These are phyloP conservation scores for Diplocarpon mali DNA, from an alignment of 2,329 filamentous ascomycete genomes.

Conservation along the genomic window DNA sequence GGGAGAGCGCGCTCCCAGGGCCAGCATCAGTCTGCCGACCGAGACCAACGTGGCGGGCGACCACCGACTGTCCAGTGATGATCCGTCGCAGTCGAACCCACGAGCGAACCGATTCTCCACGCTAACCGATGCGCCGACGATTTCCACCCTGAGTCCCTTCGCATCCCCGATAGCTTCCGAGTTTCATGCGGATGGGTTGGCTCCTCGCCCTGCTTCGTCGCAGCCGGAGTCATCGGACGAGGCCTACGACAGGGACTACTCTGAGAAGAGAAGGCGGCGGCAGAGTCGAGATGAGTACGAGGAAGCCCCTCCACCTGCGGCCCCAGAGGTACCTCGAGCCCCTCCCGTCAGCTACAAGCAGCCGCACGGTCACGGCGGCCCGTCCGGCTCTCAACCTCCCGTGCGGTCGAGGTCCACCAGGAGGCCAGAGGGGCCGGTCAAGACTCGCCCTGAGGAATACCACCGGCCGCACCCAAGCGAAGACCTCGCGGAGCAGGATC, in stretches of 20 bases:
- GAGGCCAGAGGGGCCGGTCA: conserved; percentile 21
- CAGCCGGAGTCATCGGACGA: conserved; percentile 32
- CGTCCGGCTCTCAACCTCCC: conserved; percentile 26
- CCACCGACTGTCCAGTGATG: conserved; percentile 28
- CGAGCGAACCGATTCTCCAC: conserved; percentile 32
- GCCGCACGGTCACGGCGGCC: conserved; percentile 33
- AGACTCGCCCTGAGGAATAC: conserved; percentile 16
- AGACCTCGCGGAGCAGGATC: conserved; percentile 6
- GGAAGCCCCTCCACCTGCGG: conserved; percentile 33
- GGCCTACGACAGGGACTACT: conserved; percentile 30
- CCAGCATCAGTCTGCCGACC: conserved; percentile 16
- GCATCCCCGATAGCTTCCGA: conserved; percentile 42
- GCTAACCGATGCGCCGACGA: conserved; percentile 46
- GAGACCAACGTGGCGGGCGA: conserved; percentile 17
- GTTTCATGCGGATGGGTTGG: conserved; percentile 41
- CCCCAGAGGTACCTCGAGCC: conserved; percentile 49
- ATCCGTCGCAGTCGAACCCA: conserved; percentile 31
- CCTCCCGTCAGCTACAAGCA: conserved; percentile 44
- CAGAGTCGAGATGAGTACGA: conserved; percentile 33
- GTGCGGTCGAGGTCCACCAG: conserved; percentile 23
- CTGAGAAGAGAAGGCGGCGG: conserved; percentile 34
- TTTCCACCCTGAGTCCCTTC: conserved; percentile 47
- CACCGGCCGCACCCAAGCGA: conserved; percentile 12
- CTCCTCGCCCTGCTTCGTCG: conserved; percentile 48
- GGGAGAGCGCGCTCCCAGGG: conserved; percentile 8